Evolutionary conservation across 495 filamentous ascomycete species (phyloP), one percentile per base, ranked within the genome.

Genomic region (Penicillium argentinense): DNA sequence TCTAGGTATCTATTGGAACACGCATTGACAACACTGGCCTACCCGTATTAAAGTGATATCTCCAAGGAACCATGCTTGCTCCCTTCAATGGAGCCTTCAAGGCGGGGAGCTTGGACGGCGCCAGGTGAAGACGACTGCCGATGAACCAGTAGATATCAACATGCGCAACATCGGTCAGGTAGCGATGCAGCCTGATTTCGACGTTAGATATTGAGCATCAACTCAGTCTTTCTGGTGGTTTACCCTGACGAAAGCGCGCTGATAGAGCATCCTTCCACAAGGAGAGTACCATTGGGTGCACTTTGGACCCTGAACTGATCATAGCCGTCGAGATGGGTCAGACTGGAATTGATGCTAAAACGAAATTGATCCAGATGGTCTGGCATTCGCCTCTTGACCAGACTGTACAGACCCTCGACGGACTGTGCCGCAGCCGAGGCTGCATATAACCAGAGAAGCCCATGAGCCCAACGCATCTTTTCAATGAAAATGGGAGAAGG

Each of bases 81-180:
- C 61, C 52, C 1, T 28, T 1, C 2, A 64, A 49, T 18, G 61
- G 55, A 1, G 23, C 22, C 9, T 32, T 4, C 1, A 62, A 28
- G 9, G 2, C 47, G 27, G 58, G 61, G 4, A 64, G 39, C 4
- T 40, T 19, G 9, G 45, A 33, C 6, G 61, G 52, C 1, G 53
- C 59, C 5, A 47, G 19, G 17, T 60, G 42, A 28, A 64, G 40
- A 4, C 47, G 62, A 24, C 53, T 64, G 2, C 62, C 59, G 39
- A 64, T 68, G 41, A 60, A 78, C 77, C 77, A 80, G 52, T 71
- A 77, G 22, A 79, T 74, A 34, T 78, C 77, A 17, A 76, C 71
- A 54, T 77, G 65, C n/a, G 59, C 66, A 26, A 70, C 50, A 46
- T 67, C 69, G 17, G 65, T 71, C 27, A 80, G 52, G 45, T 80